phyloP scores from a whole-genome alignment of 768 basidiomycete genomes.

The Termitomyces eurrhizus region DNA sequence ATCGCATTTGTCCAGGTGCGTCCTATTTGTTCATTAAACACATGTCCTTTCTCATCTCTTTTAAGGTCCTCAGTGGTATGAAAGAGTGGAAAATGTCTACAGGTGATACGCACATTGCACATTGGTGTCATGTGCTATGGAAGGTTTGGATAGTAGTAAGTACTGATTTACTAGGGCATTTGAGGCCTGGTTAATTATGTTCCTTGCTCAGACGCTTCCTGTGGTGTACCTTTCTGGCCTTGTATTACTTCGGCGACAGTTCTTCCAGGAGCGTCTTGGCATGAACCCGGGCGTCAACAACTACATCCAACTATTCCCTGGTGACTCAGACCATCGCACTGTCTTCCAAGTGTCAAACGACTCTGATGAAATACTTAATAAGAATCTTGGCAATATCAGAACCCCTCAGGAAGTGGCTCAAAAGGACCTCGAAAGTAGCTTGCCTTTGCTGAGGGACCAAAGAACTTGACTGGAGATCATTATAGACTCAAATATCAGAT shows the following conservation, averaged over 20 bases:
- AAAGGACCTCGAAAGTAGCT: constrained; percentile 16
- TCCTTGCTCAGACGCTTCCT: constrained; percentile 34
- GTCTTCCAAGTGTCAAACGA: constrained; percentile 16
- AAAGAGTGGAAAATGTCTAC: constrained; percentile 38
- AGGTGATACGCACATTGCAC: constrained; percentile 29
- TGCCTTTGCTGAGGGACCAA: constrained; percentile 18
- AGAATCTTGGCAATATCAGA: constrained; percentile 7
- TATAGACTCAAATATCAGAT: background rate
- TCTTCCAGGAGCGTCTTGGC: constrained; percentile 32
- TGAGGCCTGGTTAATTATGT: background rate
- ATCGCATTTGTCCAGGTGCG: constrained; percentile 50
- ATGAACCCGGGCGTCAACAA: constrained; percentile 13
- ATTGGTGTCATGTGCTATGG: constrained; percentile 39
- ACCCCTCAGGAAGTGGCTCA: constrained; percentile 2
- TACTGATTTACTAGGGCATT: background rate
- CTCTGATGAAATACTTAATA: constrained; percentile 11
- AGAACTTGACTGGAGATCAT: constrained; percentile 3
- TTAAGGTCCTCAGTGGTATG: constrained; percentile 40
- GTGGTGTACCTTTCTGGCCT: constrained; percentile 44
- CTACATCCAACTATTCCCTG: constrained; percentile 23
- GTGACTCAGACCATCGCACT: constrained; percentile 8
- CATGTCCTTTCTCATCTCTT: background rate
- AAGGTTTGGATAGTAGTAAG: constrained; percentile 44
- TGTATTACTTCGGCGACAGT: constrained; percentile 37
- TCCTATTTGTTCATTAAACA: background rate